Base-by-base conservation (phyloP, 2,329 filamentous ascomycete species). In the Aureobasidium sp. region DNA sequence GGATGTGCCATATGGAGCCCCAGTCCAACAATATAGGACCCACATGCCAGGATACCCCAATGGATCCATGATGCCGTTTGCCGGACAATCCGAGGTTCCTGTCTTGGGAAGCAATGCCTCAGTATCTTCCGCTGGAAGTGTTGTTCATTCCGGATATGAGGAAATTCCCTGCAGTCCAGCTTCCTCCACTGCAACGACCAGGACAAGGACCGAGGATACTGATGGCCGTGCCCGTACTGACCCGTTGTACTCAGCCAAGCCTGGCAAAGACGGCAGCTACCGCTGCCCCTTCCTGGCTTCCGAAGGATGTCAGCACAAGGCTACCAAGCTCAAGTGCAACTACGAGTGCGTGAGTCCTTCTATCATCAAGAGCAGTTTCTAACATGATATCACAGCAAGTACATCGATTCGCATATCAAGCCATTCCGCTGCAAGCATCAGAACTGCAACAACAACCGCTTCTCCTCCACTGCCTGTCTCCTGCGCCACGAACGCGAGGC, bases 291-390 rank as follows among this genome's bases (percentile, higher is more conserved):
- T 88, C 80, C 85, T 88, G 73, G 87, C 84, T 67, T 77, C 80
- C 61, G 77, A 82, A 54, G 80, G 85, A 70, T 97, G 93, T 83
- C 88, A 84, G 74, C 93, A 96, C 84, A 89, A 89, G 77, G 85
- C 92, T 42, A 94, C 95, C 71, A 94, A 95, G 79, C 88, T 97
- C 68, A 96, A 96, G 84, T 96, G 93, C 85, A 95, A 96, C 77
- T 97, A 96, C 73, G 92, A 96, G 92, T 95, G 90, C 77, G 25
- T 47, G 50, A 62, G 40, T 43, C 19, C 38, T 31, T 42, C 7
- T 10, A 4, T 23, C 17, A 21, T 21, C 42, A 11, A 19, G 35
- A 40, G 21, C 38, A 21, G 53, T 13, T 45, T 57, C 62, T 64
- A 43, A 53, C 19, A 23, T 46, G 10, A 60, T n/a, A 11, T 21